A percentile compares a stretch with the other conserved stretches of the same genome.
phyloP scores from a whole-genome alignment of 257 asterid genomes.

The Nicotiana tomentosiformis region DNA sequence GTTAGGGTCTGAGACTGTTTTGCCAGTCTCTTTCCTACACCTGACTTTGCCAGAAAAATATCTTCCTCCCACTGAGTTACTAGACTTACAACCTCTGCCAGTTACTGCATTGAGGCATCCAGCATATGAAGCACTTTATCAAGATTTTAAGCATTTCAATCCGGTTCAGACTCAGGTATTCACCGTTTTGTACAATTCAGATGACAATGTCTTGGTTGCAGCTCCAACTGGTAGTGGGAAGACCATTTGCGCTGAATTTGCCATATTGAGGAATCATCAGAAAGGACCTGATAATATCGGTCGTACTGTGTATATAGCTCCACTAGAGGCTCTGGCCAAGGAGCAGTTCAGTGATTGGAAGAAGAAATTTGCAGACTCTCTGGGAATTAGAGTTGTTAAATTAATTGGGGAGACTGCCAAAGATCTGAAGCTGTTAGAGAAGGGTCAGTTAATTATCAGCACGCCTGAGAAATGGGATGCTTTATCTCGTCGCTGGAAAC shows the following conservation, averaged over 20 bases:
- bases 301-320: conserved; percentile 43
- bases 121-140: conserved; percentile 31
- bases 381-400: conserved; percentile 34
- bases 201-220: background rate
- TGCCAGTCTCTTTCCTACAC: conserved; percentile 36
- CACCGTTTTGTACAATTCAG: conserved; percentile 35
- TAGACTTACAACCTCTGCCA: conserved; percentile 43
- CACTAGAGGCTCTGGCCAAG: conserved; percentile 38
- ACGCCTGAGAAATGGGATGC: too few species aligned
- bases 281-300: conserved; percentile 21
- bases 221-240: conserved; percentile 49
- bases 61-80: conserved; percentile 39
- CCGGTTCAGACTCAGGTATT: conserved; percentile 49
- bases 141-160: conserved; percentile 34
- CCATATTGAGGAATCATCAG: conserved; percentile 36
- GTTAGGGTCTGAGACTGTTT: conserved; percentile 31
- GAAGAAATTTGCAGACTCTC: conserved; percentile 31
- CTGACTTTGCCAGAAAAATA: conserved; percentile 37
- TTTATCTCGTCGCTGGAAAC: too few species aligned
- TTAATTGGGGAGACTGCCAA: conserved; percentile 31
- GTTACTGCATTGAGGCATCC: conserved; percentile 35
- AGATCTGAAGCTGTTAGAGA: too few species aligned
- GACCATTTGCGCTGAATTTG: conserved; percentile 40
- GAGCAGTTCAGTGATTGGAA: conserved; percentile 32
- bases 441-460: too few species aligned